Evolutionary conservation across 2,329 filamentous ascomycete species (phyloP).

Genomic region (Aspergillus japonicus): DNA sequence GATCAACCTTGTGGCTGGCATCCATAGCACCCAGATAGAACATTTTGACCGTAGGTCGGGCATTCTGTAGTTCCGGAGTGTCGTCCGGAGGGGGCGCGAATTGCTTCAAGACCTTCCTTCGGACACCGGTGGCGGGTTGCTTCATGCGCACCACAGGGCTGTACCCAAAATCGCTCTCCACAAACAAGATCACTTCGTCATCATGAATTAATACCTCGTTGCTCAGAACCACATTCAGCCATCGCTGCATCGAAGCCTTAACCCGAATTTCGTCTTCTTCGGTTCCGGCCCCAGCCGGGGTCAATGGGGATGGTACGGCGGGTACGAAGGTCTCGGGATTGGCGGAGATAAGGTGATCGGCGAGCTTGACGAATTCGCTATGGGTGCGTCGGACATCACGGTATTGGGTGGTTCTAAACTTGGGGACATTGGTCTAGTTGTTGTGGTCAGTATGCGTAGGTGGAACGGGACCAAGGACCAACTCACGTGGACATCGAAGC

Average conservation of each 20-base stretch:
- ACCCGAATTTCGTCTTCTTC: conserved; percentile 92
- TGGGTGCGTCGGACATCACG: conserved; percentile 94
- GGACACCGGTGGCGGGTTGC: conserved; percentile 92
- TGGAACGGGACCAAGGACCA: neutral
- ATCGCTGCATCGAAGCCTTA: conserved; percentile 85
- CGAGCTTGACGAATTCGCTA: conserved; percentile 94
- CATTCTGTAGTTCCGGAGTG: conserved; percentile 88
- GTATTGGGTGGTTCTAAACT: conserved; percentile 96
- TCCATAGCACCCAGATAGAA: conserved; percentile 97
- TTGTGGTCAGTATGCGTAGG: conserved; percentile 6
- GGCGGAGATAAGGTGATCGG: conserved; percentile 92
- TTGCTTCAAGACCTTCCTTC: conserved; percentile 94
- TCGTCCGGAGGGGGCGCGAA: conserved; percentile 97
- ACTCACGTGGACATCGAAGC: conserved; percentile 94
- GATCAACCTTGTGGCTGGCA: conserved; percentile 93
- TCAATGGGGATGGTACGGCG: conserved; percentile 89
- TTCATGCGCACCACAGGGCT: conserved; percentile 93
- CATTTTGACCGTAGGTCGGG: conserved; percentile 85
- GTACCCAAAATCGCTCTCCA: conserved; percentile 99
- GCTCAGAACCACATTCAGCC: conserved; percentile 89
- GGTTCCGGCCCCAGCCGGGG: conserved; percentile 89
- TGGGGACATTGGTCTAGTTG: conserved; percentile 89
- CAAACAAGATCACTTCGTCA: conserved; percentile 95
- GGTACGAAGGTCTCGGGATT: conserved; percentile 95
- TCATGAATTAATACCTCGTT: conserved; percentile 93